A percentile compares a stretch with the other conserved stretches of the same genome.
These are phyloP conservation scores for Neurospora sp. DNA, from an alignment of 495 filamentous ascomycete genomes.

Conservation along the genomic window DNA sequence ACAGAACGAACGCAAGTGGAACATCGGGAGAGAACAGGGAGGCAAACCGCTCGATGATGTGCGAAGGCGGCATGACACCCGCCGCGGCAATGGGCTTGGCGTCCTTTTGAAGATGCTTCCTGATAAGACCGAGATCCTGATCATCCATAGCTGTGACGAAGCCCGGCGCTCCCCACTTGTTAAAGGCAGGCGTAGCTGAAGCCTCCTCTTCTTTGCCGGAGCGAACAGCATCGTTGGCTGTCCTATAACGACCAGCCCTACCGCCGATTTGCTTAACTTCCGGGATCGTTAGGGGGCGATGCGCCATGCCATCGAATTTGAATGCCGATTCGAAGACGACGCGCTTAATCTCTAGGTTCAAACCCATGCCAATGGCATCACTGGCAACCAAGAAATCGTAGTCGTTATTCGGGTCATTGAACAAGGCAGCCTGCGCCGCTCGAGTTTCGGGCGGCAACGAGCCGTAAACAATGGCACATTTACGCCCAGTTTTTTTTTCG, in stretches of 20 bases:
- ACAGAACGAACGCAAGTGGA: conserved; percentile 67
- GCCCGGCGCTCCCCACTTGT: conserved; percentile 40
- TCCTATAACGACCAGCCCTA: conserved; percentile 80
- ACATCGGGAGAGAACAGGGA: conserved; percentile 66
- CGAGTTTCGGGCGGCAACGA: conserved; percentile 85
- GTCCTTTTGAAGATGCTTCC: conserved; percentile 49
- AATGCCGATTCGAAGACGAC: conserved; percentile 71
- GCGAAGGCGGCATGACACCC: conserved; percentile 59
- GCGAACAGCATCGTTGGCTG: conserved; percentile 44
- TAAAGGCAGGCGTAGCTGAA: conserved; percentile 29
- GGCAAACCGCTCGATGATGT: conserved; percentile 59
- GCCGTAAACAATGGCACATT: conserved; percentile 90
- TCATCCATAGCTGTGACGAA: conserved; percentile 72
- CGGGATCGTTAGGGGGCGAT: conserved; percentile 48
- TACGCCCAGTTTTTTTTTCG: conserved; percentile 60
- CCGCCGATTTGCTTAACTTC: conserved; percentile 94
- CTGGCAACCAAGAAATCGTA: conserved; percentile 92
- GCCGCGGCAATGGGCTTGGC: conserved; percentile 60
- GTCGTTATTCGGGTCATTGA: conserved; percentile 89
- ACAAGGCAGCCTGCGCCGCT: conserved; percentile 78
- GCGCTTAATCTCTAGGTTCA: conserved; percentile 89
- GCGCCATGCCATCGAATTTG: conserved; percentile 51
- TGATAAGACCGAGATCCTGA: conserved; percentile 54
- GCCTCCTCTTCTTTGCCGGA: conserved; percentile 2
- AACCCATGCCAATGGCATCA: conserved; percentile 95